Percentiles rank a stretch among this genome's conserved stretches.
Conservation (phyloP, 345 rosid species). For the Nephelium lappaceum region DNA sequence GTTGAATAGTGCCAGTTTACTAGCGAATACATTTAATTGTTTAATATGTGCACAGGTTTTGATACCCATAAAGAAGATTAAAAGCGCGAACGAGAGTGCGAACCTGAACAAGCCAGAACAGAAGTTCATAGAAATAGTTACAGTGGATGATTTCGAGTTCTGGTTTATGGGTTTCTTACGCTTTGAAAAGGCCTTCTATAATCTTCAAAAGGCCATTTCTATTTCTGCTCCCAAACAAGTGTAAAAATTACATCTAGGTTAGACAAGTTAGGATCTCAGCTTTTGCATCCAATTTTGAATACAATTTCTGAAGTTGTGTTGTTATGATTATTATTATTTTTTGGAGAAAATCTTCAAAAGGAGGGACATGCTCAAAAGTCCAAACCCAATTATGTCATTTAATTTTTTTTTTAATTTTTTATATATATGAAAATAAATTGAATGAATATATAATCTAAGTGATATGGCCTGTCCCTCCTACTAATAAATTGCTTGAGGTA, state of each 20-base stretch:
- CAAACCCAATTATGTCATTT: no score
- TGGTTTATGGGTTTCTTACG: slow-evolving; percentile 51
- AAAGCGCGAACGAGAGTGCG: slow-evolving; percentile 23
- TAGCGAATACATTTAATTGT: not conserved
- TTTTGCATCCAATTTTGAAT: not conserved
- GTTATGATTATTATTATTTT: no score
- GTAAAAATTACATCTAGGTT: not conserved
- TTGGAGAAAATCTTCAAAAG: no score
- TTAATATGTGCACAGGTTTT: slow-evolving; percentile 30
- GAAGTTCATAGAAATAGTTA: slow-evolving; percentile 39
- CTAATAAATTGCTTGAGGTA: no score
- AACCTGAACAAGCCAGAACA: slow-evolving; percentile 41
- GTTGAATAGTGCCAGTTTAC: no score
- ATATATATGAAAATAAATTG: no score
- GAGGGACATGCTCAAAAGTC: no score
- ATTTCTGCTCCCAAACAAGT: slow-evolving; percentile 22
- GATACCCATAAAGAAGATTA: slow-evolving; percentile 41
- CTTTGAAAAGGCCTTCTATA: slow-evolving; percentile 39
- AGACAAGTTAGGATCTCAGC: not conserved
- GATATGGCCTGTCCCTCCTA: no score
- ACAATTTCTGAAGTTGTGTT: no score
- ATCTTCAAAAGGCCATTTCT: slow-evolving; percentile 36
- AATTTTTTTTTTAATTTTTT: no score
- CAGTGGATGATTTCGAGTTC: slow-evolving; percentile 41
- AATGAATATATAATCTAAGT: no score